These are phyloP conservation scores for Colletotrichum magnum DNA, from an alignment of 2,329 filamentous ascomycete genomes.

Conservation along the genomic window DNA sequence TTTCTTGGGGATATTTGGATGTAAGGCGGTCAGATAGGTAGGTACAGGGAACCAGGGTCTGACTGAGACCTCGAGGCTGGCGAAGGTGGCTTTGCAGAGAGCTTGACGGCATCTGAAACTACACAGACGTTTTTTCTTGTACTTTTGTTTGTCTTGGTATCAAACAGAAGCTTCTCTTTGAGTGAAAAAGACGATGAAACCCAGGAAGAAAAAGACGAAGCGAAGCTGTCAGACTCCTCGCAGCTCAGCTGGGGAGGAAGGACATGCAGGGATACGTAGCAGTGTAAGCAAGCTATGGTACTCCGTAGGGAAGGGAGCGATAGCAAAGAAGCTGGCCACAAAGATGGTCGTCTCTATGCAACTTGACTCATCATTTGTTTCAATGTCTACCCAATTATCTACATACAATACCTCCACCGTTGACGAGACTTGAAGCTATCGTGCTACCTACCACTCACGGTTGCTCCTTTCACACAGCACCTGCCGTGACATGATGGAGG, in stretches of 20 bases:
- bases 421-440: background rate
- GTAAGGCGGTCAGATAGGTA: background rate
- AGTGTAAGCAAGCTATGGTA: too few relatives aligned
- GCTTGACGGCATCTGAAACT: conserved; percentile 18
- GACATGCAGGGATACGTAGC: background rate
- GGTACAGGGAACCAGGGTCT: conserved; percentile 4
- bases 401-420: too few relatives aligned
- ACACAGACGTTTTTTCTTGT: background rate
- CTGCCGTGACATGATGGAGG: conserved; percentile 31
- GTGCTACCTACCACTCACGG: conserved; percentile 3
- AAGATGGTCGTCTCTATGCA: background rate
- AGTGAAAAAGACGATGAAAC: too few relatives aligned
- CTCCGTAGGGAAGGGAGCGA: background rate
- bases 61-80: conserved; percentile 7
- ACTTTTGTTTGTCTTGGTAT: too few relatives aligned
- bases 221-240: too few relatives aligned
- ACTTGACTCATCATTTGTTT: background rate
- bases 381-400: too few relatives aligned
- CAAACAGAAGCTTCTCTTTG: background rate
- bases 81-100: conserved; percentile 5
- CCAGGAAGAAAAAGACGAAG: too few relatives aligned
- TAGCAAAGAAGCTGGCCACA: background rate
- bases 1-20: background rate
- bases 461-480: conserved; percentile 16
- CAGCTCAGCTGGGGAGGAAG: background rate